Evolutionary conservation across 306 rosid species (phyloP), one percentile per base, ranked within the genome.

Genomic region (Comarum palustre): DNA sequence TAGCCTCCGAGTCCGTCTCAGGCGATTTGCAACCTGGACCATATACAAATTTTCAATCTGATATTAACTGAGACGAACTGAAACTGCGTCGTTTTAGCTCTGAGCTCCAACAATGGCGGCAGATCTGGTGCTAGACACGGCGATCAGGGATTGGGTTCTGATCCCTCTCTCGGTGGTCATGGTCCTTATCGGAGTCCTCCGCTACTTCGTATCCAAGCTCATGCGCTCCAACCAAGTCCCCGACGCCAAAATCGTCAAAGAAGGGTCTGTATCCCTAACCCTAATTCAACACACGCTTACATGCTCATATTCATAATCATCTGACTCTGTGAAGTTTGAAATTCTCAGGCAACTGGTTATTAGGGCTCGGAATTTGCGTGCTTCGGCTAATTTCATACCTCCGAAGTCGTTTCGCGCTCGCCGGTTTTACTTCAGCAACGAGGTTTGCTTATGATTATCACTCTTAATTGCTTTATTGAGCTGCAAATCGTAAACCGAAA

Each of bases 71-170:
- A 36, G 39, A 36, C 45, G 69, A 67, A 13, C 31, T 27, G 25
- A 57, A 39, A 57, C 39, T 0, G 12, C 7, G 41, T 41, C 75
- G 42, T 55, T 71, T 71, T 71, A 14, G 39, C 74, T 70, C 63
- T 0, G 29, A 43, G 75, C 38, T 76, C 55, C 76, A 80, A 55
- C 70, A 69, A 94, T 94, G 99, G 97, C 99, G 71, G 99, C 87
- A 85, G 99, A 94, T 88, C 92, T 94, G 60, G 97, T 94, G 50
- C 92, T 94, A 20, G 97, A 94, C 71, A 91, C 99, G 24, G 96
- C 99, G 47, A 94, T 94, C 88, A 91, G 97, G 89, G 95, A 94
- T 46, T 94, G 99, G 99, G 99, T 94, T 6, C 81, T 94, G 62
- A 94, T 94, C 85, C 99, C 99, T 67, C 96, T 94, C 72, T 94